phyloP scores from a whole-genome alignment of 1,284 basidiomycete genomes.

The Papiliotrema fonsecae region DNA sequence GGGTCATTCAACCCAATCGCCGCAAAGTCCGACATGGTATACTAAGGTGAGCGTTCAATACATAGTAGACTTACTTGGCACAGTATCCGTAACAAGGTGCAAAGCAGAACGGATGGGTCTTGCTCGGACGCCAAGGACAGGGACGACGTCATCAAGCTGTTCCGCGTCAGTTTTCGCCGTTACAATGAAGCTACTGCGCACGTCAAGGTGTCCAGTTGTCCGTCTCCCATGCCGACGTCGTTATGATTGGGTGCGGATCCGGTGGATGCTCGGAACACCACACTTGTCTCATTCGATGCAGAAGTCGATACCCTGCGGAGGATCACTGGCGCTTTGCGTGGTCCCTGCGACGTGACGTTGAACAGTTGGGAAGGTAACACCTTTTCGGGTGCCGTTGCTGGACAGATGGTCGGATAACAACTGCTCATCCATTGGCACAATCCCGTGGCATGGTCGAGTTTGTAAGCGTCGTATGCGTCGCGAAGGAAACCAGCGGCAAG shows the following conservation, averaged over 20 bases:
- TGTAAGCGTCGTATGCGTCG: constrained; percentile 6
- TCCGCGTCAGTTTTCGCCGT: constrained; percentile 2
- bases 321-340: too few species aligned
- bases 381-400: neutral
- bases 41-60: too few species aligned
- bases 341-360: neutral
- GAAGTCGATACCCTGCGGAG: constrained; percentile 5
- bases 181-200: constrained; percentile 2
- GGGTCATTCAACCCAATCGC: constrained; percentile 31
- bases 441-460: constrained; percentile 6
- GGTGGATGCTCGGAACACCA: too few species aligned
- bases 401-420: constrained; percentile 8
- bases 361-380: constrained; percentile 13
- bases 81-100: constrained; percentile 28
- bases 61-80: constrained; percentile 32
- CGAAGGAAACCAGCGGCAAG: constrained; percentile 6
- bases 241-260: too few species aligned
- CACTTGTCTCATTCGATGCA: constrained; percentile 3
- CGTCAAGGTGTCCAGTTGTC: neutral
- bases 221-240: neutral
- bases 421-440: constrained; percentile 15
- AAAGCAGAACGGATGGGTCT: constrained; percentile 30
- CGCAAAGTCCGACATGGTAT: constrained; percentile 37
- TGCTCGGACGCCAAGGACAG: constrained; percentile 33
- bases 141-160: constrained; percentile 30